Evolutionary conservation across 345 rosid species (phyloP), one percentile per base, ranked within the genome.

Genomic region (Chamaenerion angustifolium): DNA sequence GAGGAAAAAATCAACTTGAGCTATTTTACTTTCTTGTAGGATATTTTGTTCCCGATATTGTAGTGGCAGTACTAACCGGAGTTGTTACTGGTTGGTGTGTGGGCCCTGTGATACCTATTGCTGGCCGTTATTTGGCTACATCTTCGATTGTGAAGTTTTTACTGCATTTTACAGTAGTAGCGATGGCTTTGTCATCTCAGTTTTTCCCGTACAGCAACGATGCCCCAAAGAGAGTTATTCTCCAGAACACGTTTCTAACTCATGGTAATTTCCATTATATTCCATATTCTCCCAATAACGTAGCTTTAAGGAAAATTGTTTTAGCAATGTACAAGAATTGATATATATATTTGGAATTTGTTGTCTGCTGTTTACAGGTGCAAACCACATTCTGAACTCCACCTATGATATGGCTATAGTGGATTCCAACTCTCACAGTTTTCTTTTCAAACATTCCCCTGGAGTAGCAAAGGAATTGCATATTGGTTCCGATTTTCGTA

Each of bases 151-250:
- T 87, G 82, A 70, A 71, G 65, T 76, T 82, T 71, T 67, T 87
- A 74, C 55, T 79, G 60, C 87, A 92, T 46, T 64, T 84, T 60
- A 74, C 64, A 40, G 71, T 92, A 58, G 68, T 87, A 61, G 74
- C 77, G 60, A 51, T 92, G 77, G 98, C 98, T 7, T 55, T 92
- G 43, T 75, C 98, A 12, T 84, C 95, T 9, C 96, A 76, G 64
- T 71, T 87, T 62, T 92, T 92, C 69, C 98, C 98, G 14, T 92
- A 92, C 65, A 82, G 93, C 71, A 76, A 55, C 14, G 73, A 65
- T 57, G 96, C 98, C 42, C 96, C 93, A 8, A 92, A 92, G 78
- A 87, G 95, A 72, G 77, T 82, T 65, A 66, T 92, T 61, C 66
- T 92, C 56, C 96, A 92, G 72, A 86, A 92, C 48, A 80, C 98